Evolutionary conservation across 2,329 filamentous ascomycete species (phyloP).

Genomic region (Talaromyces sp.): DNA sequence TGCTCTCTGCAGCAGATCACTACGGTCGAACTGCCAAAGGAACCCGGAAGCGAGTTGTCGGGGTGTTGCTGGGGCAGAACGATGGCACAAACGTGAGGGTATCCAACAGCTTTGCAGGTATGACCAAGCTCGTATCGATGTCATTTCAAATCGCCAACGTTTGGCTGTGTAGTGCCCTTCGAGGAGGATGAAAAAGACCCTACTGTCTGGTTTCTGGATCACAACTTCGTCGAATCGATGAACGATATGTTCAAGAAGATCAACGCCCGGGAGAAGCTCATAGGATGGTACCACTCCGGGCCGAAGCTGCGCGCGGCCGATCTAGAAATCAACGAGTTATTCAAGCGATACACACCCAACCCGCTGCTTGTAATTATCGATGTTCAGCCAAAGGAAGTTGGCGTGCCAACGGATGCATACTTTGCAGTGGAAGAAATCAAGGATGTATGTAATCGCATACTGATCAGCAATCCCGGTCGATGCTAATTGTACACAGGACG

Average conservation of each 20-base stretch:
- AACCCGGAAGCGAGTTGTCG: conserved; percentile 83
- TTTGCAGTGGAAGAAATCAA: conserved; percentile 99
- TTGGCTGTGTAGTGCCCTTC: conserved; percentile 72
- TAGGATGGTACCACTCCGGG: conserved; percentile 99
- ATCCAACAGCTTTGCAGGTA: conserved; percentile 98
- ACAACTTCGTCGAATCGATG: conserved; percentile 99
- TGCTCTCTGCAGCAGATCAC: conserved; percentile 96
- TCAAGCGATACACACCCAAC: conserved; percentile 98
- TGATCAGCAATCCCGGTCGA: background rate
- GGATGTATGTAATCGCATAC: conserved; percentile 60
- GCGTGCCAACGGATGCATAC: conserved; percentile 96
- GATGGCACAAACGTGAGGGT: conserved; percentile 94
- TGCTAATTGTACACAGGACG: conserved; percentile 66
- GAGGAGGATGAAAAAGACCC: conserved; percentile 99
- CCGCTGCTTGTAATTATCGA: conserved; percentile 96
- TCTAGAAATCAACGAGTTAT: conserved; percentile 98
- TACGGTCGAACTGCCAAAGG: conserved; percentile 93
- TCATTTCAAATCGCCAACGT: background rate
- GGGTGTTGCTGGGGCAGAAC: conserved; percentile 91
- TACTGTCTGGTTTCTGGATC: conserved; percentile 97
- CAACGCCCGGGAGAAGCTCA: conserved; percentile 96
- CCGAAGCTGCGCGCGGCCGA: conserved; percentile 95
- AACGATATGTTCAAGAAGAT: conserved; percentile 99
- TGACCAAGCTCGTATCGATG: background rate
- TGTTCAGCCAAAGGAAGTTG: conserved; percentile 95